A percentile compares a stretch with the other conserved stretches of the same genome.
phyloP scores from a whole-genome alignment of 768 basidiomycete genomes.

The Podaxis rugospora region DNA sequence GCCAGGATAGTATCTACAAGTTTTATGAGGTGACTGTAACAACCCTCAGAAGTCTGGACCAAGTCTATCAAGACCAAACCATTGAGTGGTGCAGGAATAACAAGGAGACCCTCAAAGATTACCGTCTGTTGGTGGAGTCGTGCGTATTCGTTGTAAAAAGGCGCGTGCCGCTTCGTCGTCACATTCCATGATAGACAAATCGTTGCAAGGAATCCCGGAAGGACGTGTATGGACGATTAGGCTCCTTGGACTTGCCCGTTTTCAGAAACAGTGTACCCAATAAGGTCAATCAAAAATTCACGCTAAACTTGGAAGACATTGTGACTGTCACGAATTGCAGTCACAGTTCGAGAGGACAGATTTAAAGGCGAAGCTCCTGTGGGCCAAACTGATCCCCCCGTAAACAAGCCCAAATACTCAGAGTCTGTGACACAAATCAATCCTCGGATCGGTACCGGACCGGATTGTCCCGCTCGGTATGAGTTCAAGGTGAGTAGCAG shows the following conservation, averaged over 20 bases:
- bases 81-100: background rate
- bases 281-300: constrained; percentile 14
- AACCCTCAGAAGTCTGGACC: background rate
- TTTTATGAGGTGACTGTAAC: background rate
- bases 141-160: background rate
- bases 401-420: constrained; percentile 42
- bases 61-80: background rate
- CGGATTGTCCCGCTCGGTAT: constrained; percentile 55
- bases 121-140: background rate
- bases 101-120: background rate
- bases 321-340: constrained; percentile 36
- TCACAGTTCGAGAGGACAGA: constrained; percentile 46
- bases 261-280: constrained; percentile 11
- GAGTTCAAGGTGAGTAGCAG: constrained; percentile 62
- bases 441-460: constrained; percentile 38
- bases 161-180: background rate
- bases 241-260: constrained; percentile 7
- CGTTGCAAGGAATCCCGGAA: background rate
- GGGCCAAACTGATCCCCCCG: constrained; percentile 52
- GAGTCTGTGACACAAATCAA: constrained; percentile 21
- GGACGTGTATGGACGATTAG: background rate
- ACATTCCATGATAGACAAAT: background rate
- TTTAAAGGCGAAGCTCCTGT: constrained; percentile 52
- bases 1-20: background rate
- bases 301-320: constrained; percentile 19